Conservation (phyloP, 2,329 filamentous ascomycete species). For the Fusarium temperatum region DNA sequence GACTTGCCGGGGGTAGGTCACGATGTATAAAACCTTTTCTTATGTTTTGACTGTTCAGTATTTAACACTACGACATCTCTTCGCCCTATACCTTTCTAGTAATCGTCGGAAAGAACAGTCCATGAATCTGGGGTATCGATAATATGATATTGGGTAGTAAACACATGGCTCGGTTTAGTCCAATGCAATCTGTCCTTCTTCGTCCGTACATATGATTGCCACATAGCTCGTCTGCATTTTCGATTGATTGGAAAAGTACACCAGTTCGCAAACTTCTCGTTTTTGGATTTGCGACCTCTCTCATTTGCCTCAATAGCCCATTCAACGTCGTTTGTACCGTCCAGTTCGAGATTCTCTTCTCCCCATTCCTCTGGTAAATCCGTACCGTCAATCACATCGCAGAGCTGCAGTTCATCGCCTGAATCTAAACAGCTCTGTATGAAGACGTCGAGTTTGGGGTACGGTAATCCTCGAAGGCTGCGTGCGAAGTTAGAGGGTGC, state of each 20-base stretch:
- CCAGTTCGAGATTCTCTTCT: background rate
- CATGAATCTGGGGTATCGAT: background rate
- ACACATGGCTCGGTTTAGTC: background rate
- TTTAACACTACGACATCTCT: no score
- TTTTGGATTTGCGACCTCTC: fast-evolving
- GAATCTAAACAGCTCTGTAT: background rate
- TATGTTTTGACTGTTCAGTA: no score
- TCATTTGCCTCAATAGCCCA: background rate
- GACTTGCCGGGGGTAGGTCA: no score
- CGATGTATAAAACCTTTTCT: no score
- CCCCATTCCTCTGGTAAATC: background rate
- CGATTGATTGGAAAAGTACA: no score
- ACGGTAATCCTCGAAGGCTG: background rate
- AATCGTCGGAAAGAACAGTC: background rate
- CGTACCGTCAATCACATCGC: background rate
- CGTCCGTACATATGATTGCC: background rate
- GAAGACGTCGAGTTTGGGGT: background rate
- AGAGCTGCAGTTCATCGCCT: fast-evolving
- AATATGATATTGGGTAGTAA: background rate
- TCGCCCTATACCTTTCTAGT: background rate
- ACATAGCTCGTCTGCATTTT: background rate
- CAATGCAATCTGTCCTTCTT: background rate
- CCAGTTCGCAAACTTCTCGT: background rate
- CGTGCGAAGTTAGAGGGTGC: background rate
- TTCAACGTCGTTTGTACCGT: background rate